Evolutionary conservation across 2,329 filamentous ascomycete genomes (phyloP).

Genomic region (Verruconis gallopava): DNA sequence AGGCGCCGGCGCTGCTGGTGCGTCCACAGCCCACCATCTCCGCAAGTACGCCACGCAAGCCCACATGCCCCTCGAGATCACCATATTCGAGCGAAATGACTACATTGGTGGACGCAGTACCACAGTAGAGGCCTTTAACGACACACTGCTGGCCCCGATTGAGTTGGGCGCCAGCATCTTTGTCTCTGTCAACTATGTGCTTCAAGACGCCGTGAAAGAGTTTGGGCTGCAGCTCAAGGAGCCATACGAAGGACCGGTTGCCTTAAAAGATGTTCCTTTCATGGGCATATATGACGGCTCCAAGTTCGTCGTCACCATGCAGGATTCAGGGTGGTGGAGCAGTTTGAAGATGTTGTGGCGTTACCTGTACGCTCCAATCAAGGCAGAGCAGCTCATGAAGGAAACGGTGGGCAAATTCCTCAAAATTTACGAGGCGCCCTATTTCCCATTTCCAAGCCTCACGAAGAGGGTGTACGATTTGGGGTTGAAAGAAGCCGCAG

Average conservation of each 20-base stretch:
- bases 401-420: slow-evolving; percentile 59
- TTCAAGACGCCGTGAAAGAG: slow-evolving; percentile 56
- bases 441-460: slow-evolving; percentile 74
- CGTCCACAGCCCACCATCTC: slow-evolving; percentile 77
- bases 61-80: slow-evolving; percentile 59
- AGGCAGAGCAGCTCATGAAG: slow-evolving; percentile 60
- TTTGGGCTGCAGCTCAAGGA: slow-evolving; percentile 52
- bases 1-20: slow-evolving; percentile 84
- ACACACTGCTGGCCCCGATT: slow-evolving; percentile 49
- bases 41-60: slow-evolving; percentile 52
- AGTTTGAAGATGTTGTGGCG: slow-evolving; percentile 71
- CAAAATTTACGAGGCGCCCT: slow-evolving; percentile 63
- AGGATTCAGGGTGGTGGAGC: slow-evolving; percentile 57
- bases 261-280: slow-evolving; percentile 20
- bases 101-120: slow-evolving; percentile 78
- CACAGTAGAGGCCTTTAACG: slow-evolving; percentile 64
- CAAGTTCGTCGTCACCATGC: slow-evolving; percentile 44
- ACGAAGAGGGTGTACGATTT: slow-evolving; percentile 54
- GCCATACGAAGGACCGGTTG: slow-evolving; percentile 19
- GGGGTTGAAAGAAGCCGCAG: slow-evolving; percentile 52
- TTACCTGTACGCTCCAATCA: slow-evolving; percentile 69
- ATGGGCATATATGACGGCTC: slow-evolving; percentile 79
- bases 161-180: slow-evolving; percentile 92
- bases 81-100: slow-evolving; percentile 67
- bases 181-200: slow-evolving; percentile 68